These are phyloP conservation scores for Trichocladium antarcticum DNA, from an alignment of 495 filamentous ascomycete genomes.

Conservation along the genomic window DNA sequence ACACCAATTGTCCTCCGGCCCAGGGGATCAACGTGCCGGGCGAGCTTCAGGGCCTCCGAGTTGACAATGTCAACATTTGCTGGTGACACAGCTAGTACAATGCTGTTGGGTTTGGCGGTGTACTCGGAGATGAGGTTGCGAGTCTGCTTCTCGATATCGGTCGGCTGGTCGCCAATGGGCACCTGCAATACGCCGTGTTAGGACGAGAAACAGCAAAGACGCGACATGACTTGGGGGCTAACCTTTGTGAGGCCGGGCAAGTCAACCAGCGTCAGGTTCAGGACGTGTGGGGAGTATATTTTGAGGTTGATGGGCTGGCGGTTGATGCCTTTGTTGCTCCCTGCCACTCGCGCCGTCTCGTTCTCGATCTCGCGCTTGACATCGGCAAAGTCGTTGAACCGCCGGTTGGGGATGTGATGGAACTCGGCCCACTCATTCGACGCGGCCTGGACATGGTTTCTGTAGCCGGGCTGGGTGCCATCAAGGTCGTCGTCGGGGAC, in stretches of 20 bases:
- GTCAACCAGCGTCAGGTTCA: slow-evolving; percentile 94
- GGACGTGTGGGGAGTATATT: slow-evolving; percentile 94
- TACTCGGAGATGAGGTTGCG: slow-evolving; percentile 95
- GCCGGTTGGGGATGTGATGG: slow-evolving; percentile 79
- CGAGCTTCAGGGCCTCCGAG: slow-evolving; percentile 94
- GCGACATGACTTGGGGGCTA: slow-evolving; percentile 9
- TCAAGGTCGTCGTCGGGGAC: slow-evolving; percentile 74
- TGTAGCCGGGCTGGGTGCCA: slow-evolving; percentile 40
- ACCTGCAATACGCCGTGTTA: slow-evolving; percentile 39
- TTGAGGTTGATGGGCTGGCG: slow-evolving; percentile 96
- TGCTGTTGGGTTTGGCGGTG: slow-evolving; percentile 98
- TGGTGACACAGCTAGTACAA: slow-evolving; percentile 91
- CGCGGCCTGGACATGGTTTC: slow-evolving; percentile 34
- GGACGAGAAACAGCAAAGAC: slow-evolving; percentile 1
- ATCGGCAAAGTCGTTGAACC: slow-evolving; percentile 81
- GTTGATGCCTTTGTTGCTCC: slow-evolving; percentile 98
- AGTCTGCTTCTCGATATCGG: slow-evolving; percentile 98
- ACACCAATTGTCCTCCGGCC: slow-evolving; percentile 94
- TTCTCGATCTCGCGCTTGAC: slow-evolving; percentile 97
- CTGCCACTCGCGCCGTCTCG: slow-evolving; percentile 89
- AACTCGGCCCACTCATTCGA: slow-evolving; percentile 90
- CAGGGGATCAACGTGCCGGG: slow-evolving; percentile 90
- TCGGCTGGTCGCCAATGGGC: slow-evolving; percentile 94
- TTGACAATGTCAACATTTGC: slow-evolving; percentile 98
- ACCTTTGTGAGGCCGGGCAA: slow-evolving; percentile 95